phyloP scores from a whole-genome alignment of 768 basidiomycete genomes.

The Butyriboletus loyo region DNA sequence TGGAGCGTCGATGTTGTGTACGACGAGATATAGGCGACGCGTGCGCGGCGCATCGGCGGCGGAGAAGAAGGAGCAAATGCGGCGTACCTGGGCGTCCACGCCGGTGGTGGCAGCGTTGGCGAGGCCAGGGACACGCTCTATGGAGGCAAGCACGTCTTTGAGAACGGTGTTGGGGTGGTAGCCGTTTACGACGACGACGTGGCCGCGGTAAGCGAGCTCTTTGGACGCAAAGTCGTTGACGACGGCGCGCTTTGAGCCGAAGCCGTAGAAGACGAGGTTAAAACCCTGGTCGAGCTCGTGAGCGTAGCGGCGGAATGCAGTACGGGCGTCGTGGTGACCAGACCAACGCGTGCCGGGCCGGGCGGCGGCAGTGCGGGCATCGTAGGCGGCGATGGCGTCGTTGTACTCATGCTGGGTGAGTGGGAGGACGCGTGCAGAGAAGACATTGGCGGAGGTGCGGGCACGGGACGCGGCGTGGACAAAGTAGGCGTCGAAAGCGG shows the following conservation, averaged over 20 bases:
- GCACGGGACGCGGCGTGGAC: constrained; percentile 55
- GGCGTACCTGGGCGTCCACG: constrained; percentile 60
- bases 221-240: constrained; percentile 73
- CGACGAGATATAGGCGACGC: constrained; percentile 65
- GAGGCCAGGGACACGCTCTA: constrained; percentile 41
- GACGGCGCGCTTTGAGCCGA: constrained; percentile 78
- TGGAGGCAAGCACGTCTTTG: constrained; percentile 63
- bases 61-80: constrained; percentile 65
- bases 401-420: constrained; percentile 63
- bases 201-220: constrained; percentile 54
- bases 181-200: constrained; percentile 77
- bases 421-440: constrained; percentile 71
- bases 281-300: constrained; percentile 80
- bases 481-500: constrained; percentile 88
- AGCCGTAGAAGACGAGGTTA: constrained; percentile 85
- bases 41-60: constrained; percentile 28
- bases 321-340: constrained; percentile 9
- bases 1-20: constrained; percentile 87
- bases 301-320: constrained; percentile 57
- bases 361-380: constrained; percentile 11
- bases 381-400: constrained; percentile 28
- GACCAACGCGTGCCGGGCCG: constrained; percentile 20
- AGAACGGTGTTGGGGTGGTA: constrained; percentile 67
- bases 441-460: constrained; percentile 76
- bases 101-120: constrained; percentile 16